Base-by-base conservation (phyloP, 2,329 filamentous ascomycete species). In the Talaromyces sp. region DNA sequence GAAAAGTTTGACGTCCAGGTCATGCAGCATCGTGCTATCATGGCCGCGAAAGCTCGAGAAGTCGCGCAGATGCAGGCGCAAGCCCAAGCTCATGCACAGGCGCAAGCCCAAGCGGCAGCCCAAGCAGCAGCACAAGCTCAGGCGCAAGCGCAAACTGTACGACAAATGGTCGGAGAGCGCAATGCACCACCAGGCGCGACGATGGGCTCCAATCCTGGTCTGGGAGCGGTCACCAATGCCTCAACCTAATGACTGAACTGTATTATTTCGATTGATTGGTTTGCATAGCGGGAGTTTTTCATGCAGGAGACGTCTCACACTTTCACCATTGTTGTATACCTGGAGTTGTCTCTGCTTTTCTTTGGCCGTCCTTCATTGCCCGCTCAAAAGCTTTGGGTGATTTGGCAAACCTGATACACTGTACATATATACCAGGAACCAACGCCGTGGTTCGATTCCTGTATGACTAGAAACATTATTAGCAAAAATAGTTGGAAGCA, bases 1-100 rank as follows among this genome's bases (percentile, higher is more conserved):
- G 92, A 96, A 72, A 90, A 88, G 70, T 85, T 81, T 61, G 81
- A 82, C 66, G 81, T 82, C 61, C 74, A 83, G 63, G 81, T 84
- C 70, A 85, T 85, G 76, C 79, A 81, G 61, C 84, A 85, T 70
- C 81, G 84, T 55, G 79, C 74, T 71, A 83, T 77, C 73, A 82
- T 82, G 64, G 74, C 75, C 61, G 75, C 73, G 40, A 76, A 78
- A 66, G 76, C 74, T 66, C 76, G 76, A 61, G 77, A 78, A 64
- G 75, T 74, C 67, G 76, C 74, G 63, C 74, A 72, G 42, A 73
- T 72, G 59, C 78, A 79, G 66, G 78, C 78, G 61, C 76, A 76
- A 69, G 72, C 76, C 57, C 75, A 77, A 67, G 76, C 75, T 62
- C 76, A 78, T 67, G 75, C 74, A 63, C 76, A 77, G 67, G 74